Base-by-base conservation (phyloP, 805 yeast genomes). In the Yarrowia hollandica region DNA sequence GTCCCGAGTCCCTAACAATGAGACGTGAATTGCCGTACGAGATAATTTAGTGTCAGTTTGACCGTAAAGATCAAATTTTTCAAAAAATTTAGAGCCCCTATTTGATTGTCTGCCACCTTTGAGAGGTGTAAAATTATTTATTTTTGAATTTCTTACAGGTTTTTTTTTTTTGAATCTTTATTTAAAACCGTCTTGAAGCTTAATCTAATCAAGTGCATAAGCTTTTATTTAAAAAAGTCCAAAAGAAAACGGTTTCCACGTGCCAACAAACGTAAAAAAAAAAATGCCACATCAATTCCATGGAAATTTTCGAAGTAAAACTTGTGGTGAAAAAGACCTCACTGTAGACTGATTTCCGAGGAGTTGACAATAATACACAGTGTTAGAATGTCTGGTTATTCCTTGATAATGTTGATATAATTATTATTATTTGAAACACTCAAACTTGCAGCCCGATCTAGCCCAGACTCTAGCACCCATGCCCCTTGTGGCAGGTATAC, bases 401-500 rank as follows among this genome's bases (percentile, higher is more conserved):
- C 16, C 19, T 16, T 11, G 11, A 1, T 7, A 14, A 37, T 37
- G 26, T 8, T 12, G 26, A 37, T 21, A 21, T 37, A 21, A n/a
- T n/a, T n/a, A n/a, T n/a, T 37, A 21, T 16, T 34, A 15, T 21
- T n/a, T n/a, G 23, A 21, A 22, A 21, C 42, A 37, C 41, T 14
- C 26, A 21, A 3, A n/a, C 11, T 4, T 6, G 26, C 42, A 37
- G 42, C 28, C 38, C 14, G 12, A 7, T 7, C 28, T 37, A 37
- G 42, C 42, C 28, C 42, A 37, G 7, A 8, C 12, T 19, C 22
- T 21, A n/a, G 42, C 14, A 11, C 12, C 14, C 9, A 14, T 8
- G n/a, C 42, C 42, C 42, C 42, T 37, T 14, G 42, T 37, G 26
- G 22, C 42, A 37, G 26, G 42, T 22, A n/a, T n/a, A 37, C 16